Conservation (phyloP, 2,329 filamentous ascomycete genomes). For the Penicillium hesseltinei region DNA sequence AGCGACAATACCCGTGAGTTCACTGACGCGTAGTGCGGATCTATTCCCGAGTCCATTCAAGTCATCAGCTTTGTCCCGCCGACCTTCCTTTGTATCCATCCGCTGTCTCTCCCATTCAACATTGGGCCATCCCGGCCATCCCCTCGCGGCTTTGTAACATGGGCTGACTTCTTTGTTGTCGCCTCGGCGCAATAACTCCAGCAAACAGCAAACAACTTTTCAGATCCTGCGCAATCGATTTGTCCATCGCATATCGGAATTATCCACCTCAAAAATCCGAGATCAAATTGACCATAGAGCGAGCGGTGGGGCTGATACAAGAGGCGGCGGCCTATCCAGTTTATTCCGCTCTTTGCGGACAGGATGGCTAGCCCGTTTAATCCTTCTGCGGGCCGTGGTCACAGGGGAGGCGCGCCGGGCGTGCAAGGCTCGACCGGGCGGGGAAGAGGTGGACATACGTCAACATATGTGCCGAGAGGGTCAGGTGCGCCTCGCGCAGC, state of each 20-base stretch:
- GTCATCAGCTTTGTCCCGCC: neutral
- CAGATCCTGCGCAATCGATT: neutral
- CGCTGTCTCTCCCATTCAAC: neutral
- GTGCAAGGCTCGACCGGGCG: conserved; percentile 23
- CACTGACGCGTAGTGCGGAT: neutral
- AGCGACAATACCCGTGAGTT: neutral
- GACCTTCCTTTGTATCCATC: conserved; percentile 1
- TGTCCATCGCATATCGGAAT: neutral
- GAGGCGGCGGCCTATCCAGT: conserved; percentile 20
- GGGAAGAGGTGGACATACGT: conserved; percentile 25
- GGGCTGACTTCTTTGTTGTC: conserved; percentile 17
- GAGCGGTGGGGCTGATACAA: neutral
- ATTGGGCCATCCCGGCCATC: neutral
- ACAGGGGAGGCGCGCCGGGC: conserved; percentile 24
- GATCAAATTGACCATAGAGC: neutral
- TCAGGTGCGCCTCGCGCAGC: conserved; percentile 16
- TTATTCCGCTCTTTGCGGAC: conserved; percentile 24
- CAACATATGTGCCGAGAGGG: conserved; percentile 20
- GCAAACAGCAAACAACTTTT: conserved; percentile 7
- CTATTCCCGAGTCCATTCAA: neutral
- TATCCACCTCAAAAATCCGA: neutral
- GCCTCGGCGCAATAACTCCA: conserved; percentile 17
- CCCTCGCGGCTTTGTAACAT: conserved; percentile 4
- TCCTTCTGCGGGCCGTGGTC: conserved; percentile 28
- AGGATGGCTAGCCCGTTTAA: conserved; percentile 35